Percentiles rank a stretch among this genome's conserved stretches.
phyloP scores from a whole-genome alignment of 192 early-diverging fungal species.

The Backusella liffmaniae region DNA sequence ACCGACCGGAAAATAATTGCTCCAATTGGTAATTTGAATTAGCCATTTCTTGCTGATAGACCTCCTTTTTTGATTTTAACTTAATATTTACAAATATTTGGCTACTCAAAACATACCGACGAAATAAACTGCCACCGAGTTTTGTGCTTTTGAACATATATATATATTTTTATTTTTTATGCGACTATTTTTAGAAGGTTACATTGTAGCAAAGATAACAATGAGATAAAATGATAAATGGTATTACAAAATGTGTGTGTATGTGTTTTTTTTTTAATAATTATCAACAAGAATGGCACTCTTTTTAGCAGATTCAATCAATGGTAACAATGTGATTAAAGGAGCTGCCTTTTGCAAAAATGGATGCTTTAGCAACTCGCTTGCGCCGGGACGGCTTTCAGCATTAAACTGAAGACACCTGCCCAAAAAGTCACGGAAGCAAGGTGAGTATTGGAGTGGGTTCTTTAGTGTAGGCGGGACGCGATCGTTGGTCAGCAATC shows the following conservation, averaged over 20 bases:
- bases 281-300: slow-evolving; percentile 6
- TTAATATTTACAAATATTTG: neutral
- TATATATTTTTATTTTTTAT: neutral
- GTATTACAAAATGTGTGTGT: neutral
- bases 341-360: slow-evolving; percentile 83
- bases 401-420: slow-evolving; percentile 80
- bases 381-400: slow-evolving; percentile 73
- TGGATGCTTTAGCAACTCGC: slow-evolving; percentile 77
- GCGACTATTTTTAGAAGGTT: neutral
- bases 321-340: slow-evolving; percentile 72
- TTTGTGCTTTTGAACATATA: no score
- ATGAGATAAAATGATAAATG: neutral
- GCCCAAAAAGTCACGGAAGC: slow-evolving; percentile 81
- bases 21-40: no score
- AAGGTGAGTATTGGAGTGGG: slow-evolving; percentile 69
- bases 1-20: neutral
- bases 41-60: no score
- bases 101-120: no score
- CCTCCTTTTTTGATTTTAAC: neutral
- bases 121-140: no score
- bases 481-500: slow-evolving; percentile 87
- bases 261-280: neutral
- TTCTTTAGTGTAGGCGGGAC: slow-evolving; percentile 79
- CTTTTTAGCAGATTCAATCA: slow-evolving; percentile 51
- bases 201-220: neutral